Evolutionary conservation across 768 basidiomycete species (phyloP).

Genomic region (Erythrobasidium yunnanense): DNA sequence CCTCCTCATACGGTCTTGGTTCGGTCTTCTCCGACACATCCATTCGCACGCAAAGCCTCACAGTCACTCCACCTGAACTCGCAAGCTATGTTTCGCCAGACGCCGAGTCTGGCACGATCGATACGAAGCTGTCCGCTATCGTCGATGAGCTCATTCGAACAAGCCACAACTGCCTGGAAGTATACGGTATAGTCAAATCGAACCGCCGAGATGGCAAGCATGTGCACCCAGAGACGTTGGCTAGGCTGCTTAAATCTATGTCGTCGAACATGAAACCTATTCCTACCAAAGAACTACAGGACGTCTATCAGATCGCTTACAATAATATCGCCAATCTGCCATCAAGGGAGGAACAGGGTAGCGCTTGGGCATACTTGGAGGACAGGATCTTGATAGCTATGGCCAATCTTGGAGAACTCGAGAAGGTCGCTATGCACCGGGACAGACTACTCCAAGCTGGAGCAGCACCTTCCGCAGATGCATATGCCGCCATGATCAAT

Average conservation of each 20-base stretch:
- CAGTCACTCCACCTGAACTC: constrained; percentile 11
- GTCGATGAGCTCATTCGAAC: background rate
- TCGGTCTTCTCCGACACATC: constrained; percentile 24
- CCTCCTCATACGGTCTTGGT: constrained; percentile 2
- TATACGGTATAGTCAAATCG: constrained; percentile 1
- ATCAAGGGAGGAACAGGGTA: constrained; percentile 44
- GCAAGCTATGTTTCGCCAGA: background rate
- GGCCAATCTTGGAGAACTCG: constrained; percentile 68
- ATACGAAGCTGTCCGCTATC: background rate
- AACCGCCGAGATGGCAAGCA: background rate
- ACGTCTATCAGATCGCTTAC: constrained; percentile 5
- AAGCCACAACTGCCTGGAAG: background rate
- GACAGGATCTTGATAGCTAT: constrained; percentile 79
- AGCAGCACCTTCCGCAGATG: constrained; percentile 68
- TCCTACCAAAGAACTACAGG: background rate
- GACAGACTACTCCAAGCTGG: constrained; percentile 64
- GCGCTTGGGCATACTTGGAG: constrained; percentile 67
- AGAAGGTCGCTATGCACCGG: constrained; percentile 71
- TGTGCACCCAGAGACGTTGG: constrained; percentile 17
- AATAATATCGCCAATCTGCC: background rate
- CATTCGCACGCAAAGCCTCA: background rate
- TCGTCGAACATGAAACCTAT: too few species aligned
- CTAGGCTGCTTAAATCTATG: background rate
- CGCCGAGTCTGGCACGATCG: background rate
- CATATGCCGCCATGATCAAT: constrained; percentile 78